Conservation (phyloP, 1,139 yeast genomes). For the Sugiyamaella japonica region DNA sequence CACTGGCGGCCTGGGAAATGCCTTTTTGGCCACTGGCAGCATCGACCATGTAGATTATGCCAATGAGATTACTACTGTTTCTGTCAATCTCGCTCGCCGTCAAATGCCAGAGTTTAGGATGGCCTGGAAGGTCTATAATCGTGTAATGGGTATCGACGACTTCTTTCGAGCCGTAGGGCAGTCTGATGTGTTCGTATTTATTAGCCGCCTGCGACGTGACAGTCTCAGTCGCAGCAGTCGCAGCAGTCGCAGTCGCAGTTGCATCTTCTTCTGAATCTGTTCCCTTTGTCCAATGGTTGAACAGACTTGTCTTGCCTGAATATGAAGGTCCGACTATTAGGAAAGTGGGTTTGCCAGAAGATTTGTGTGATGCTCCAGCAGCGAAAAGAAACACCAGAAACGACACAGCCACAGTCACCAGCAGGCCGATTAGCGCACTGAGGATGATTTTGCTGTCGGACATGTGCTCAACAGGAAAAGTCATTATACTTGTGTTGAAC, state of each 20-base stretch:
- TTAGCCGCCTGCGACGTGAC: slow-evolving; percentile 53
- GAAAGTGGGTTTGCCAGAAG: slow-evolving; percentile 54
- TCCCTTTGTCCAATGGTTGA: slow-evolving; percentile 33
- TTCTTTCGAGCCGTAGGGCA: slow-evolving; percentile 41
- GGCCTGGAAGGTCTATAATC: slow-evolving; percentile 86
- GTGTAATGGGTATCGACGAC: slow-evolving; percentile 36
- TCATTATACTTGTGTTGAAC: neutral
- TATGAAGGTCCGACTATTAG: slow-evolving; percentile 70
- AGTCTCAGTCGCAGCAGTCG: slow-evolving; percentile 36
- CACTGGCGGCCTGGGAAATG: slow-evolving; percentile 37
- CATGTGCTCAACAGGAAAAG: neutral
- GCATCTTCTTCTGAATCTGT: neutral
- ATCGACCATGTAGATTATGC: slow-evolving; percentile 67
- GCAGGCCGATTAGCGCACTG: slow-evolving; percentile 23
- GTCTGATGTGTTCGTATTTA: slow-evolving; percentile 37
- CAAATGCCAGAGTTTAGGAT: slow-evolving; percentile 59
- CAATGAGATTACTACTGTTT: slow-evolving; percentile 49
- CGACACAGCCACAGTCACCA: slow-evolving; percentile 20
- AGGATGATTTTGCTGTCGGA: slow-evolving; percentile 8
- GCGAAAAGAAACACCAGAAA: slow-evolving; percentile 20
- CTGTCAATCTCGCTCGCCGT: slow-evolving; percentile 27
- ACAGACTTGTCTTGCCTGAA: slow-evolving; percentile 76
- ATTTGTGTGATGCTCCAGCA: slow-evolving; percentile 14
- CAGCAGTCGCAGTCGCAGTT: slow-evolving; percentile 31
- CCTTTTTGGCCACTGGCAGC: slow-evolving; percentile 39